Percentiles rank a stretch among this genome's conserved stretches.
These are phyloP conservation scores for Suhomyces sp. DNA, from an alignment of 805 yeast species.

Conservation along the genomic window DNA sequence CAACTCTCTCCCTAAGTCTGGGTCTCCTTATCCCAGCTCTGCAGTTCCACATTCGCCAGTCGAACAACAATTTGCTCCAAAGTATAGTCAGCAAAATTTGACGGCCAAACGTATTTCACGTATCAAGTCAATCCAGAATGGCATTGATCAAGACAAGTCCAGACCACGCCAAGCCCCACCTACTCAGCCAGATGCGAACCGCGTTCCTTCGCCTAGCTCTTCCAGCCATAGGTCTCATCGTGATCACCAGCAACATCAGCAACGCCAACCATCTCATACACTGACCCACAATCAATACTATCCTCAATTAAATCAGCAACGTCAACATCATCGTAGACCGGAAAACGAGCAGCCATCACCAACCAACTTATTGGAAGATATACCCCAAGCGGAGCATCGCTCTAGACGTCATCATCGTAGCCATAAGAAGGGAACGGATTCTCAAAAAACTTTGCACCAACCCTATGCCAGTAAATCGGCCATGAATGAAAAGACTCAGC, in stretches of 20 bases:
- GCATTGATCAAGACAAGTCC: slow-evolving; percentile 4
- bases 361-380: neutral
- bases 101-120: slow-evolving; percentile 7
- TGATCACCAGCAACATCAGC: neutral
- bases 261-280: neutral
- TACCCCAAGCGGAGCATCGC: neutral
- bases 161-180: slow-evolving; percentile 12
- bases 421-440: neutral
- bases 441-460: slow-evolving; percentile 4
- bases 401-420: slow-evolving; percentile 7
- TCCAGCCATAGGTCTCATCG: slow-evolving; percentile 1
- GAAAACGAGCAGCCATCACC: neutral
- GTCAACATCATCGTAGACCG: slow-evolving; percentile 1
- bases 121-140: slow-evolving; percentile 7
- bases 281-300: neutral
- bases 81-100: slow-evolving; percentile 4
- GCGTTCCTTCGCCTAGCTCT: slow-evolving; percentile 11
- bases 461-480: slow-evolving; percentile 9
- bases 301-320: slow-evolving; percentile 4
- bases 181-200: slow-evolving; percentile 9
- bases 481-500: slow-evolving; percentile 25
- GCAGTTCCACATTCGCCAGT: slow-evolving; percentile 9
- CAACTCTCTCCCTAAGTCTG: slow-evolving; percentile 2
- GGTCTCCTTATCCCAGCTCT: slow-evolving; percentile 22
- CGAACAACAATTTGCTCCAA: slow-evolving; percentile 8